Base-by-base conservation (phyloP, 1,284 basidiomycete species). In the Heliocybe sulcata region DNA sequence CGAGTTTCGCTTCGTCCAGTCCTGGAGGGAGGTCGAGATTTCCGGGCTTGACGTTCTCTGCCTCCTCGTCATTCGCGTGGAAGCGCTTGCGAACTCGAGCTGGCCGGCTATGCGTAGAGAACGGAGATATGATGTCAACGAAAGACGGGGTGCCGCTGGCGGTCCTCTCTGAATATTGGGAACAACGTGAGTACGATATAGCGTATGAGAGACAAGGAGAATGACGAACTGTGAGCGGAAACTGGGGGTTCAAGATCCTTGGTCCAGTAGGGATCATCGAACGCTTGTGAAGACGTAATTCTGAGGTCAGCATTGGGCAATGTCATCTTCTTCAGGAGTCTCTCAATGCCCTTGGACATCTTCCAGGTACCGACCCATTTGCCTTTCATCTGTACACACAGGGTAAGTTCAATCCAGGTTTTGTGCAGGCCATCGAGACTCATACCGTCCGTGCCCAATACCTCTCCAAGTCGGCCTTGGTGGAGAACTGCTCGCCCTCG, bases 281-380 rank as follows among this genome's bases (percentile, higher is more conserved):
- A 79, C 0, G 83, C 83, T 54, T 85, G 77, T 1, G 71, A 67
- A 2, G 89, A 83, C 1, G 80, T 87, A 61, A 82, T 85, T 2
- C 91, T 77, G 42, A 85, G 63, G 58, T 88, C 84, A 11, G 86
- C 84, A 63, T 88, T 87, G 1, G 90, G 88, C 11, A 81, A 73
- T 27, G 92, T 77, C 92, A 94, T 92, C 52, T 82, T 73, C 20
- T 79, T 77, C 8, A 94, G 69, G 55, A 93, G 73, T 57, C 75
- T 76, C 68, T 92, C 89, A 54, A 77, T 69, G 59, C 75, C 70
- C 54, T 76, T 75, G 1, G 87, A 85, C 75, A 94, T 85, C 53
- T 79, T 76, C 80, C 84, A 94, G 29, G 68, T 77, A 45, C 87
- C 93, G n/a, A 92, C 77, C 91, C 94, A 96, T 62, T 83, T 82